Evolutionary conservation across 306 rosid species (phyloP).

Genomic region (Vigna radiata): DNA sequence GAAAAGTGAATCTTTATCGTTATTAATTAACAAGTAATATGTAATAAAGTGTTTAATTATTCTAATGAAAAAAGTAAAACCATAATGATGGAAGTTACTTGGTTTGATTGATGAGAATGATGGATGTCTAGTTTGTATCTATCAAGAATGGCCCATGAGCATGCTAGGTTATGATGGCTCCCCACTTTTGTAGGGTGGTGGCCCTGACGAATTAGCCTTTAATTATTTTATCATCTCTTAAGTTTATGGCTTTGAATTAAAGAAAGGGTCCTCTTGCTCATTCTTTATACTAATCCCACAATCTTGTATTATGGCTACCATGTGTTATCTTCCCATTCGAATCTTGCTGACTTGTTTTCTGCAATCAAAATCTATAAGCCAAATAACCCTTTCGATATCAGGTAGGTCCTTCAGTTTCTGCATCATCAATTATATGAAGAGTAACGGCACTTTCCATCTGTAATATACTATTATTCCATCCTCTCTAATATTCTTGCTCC

Average conservation of each 20-base stretch:
- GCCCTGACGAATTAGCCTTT: constrained; percentile 57
- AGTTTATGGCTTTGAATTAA: constrained; percentile 65
- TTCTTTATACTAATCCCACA: constrained; percentile 53
- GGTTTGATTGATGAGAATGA: constrained; percentile 68
- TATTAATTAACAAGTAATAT: constrained; percentile 43
- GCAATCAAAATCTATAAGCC: constrained; percentile 42
- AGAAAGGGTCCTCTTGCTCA: constrained; percentile 46
- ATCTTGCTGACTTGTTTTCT: constrained; percentile 43
- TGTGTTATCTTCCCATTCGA: constrained; percentile 50
- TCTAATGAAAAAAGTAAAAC: constrained; percentile 53
- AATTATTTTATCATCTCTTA: constrained; percentile 47
- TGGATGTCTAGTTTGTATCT: constrained; percentile 66
- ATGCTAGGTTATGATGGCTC: constrained; percentile 60
- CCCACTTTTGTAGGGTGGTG: constrained; percentile 58
- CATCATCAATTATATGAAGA: constrained; percentile 34
- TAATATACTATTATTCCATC: constrained; percentile 55
- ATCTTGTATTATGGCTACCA: constrained; percentile 65
- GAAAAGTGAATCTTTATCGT: constrained; percentile 53
- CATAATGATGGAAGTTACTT: constrained; percentile 52
- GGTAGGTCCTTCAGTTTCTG: constrained; percentile 47
- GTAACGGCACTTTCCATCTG: constrained; percentile 62
- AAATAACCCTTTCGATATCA: constrained; percentile 29
- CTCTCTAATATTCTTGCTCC: constrained; percentile 35
- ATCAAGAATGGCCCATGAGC: constrained; percentile 63
- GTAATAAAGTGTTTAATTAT: constrained; percentile 47